phyloP scores from a whole-genome alignment of 2,329 filamentous ascomycete species.

The Harringtonia aguacate region DNA sequence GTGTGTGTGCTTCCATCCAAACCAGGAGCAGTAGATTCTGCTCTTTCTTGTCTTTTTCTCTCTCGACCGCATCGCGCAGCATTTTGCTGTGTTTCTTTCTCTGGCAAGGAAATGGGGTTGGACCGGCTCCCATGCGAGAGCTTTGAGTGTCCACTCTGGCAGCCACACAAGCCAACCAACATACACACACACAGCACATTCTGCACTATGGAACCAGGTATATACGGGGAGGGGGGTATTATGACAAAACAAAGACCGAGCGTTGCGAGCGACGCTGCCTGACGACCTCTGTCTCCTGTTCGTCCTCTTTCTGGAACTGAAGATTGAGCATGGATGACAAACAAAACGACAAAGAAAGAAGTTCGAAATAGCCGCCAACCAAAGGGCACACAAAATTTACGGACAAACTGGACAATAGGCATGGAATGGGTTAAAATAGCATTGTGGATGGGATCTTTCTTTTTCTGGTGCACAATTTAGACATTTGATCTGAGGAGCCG shows the following conservation, averaged over 20 bases:
- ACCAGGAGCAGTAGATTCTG: neutral
- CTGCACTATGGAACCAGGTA: too few relatives aligned
- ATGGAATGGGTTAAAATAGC: too few relatives aligned
- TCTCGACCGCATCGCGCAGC: too few relatives aligned
- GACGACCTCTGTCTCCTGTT: neutral
- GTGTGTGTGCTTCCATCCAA: neutral
- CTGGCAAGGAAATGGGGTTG: neutral
- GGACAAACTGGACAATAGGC: too few relatives aligned
- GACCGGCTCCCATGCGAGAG: conserved; percentile 4
- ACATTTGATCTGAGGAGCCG: too few relatives aligned
- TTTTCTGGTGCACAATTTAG: too few relatives aligned
- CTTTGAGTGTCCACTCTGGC: neutral
- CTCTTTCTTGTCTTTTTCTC: neutral
- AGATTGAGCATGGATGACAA: too few relatives aligned
- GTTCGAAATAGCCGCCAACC: too few relatives aligned
- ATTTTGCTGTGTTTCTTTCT: neutral
- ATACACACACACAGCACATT: neutral
- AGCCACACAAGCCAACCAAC: neutral
- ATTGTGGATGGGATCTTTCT: too few relatives aligned
- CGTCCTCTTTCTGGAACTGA: neutral
- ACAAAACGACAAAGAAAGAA: too few relatives aligned
- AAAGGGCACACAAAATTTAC: too few relatives aligned
- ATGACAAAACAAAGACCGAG: neutral
- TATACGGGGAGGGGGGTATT: too few relatives aligned
- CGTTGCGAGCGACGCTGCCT: conserved; percentile 1